Evolutionary conservation across 2,329 filamentous ascomycete species (phyloP), one percentile per base, ranked within the genome.

Genomic region (Penicillium occitanis): DNA sequence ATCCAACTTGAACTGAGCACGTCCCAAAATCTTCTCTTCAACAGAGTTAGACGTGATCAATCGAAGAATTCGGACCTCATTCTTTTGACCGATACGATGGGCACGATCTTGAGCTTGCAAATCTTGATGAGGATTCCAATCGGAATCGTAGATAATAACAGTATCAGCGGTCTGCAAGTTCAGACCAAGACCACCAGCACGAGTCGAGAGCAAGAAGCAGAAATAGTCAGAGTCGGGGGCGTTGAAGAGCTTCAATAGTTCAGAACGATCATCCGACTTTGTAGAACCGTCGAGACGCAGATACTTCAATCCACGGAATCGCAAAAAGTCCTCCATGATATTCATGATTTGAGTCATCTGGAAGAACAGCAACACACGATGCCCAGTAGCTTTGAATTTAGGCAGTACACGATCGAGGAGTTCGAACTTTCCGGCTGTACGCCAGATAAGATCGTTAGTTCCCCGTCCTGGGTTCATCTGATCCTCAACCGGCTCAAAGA

Each of bases 261-360:
- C 93, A 1, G 93, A 97, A 70, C 95, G 92, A 79, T 99, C 95
- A 74, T 99, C 95, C 0, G 95, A 93, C 78, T 99, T 99, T 55
- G 95, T 99, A 0, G 93, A 95, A 82, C 95, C 95, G 74, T 99
- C 95, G 67, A 99, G 85, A 76, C 95, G 93, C 70, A 99, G 85
- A 76, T 96, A 99, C 74, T 91, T 86, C 71, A 97, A 85, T 57
- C 90, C 90, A 70, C 92, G 87, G 74, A 92, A 90, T 3, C 94
- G 90, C 69, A 99, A 81, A 77, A 96, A 99, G 77, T 99, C 95
- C 73, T 99, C 95, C 95, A 99, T 98, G 74, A 99, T 99, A 80
- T 99, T 97, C 95, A 99, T 99, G 76, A 99, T 99, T 68, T 96
- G 93, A 3, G 95, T 99, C 95, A 99, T 99, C 78, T 99, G 95